Base-by-base conservation (phyloP, 768 basidiomycete species). In the Phylloporus arenicola region DNA sequence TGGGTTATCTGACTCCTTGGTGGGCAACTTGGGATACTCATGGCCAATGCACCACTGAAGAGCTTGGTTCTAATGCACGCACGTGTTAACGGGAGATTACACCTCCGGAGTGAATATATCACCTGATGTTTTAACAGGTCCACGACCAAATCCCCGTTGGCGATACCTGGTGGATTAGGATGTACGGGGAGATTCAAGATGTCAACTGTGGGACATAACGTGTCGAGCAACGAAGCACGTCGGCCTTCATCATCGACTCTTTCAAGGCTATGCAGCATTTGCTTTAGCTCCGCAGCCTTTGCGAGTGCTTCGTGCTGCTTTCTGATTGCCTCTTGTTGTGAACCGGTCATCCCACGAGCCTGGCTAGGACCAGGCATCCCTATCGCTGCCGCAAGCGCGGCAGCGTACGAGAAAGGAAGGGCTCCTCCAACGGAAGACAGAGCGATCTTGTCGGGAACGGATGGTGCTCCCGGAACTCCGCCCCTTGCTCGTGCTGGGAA, bases 111-210 rank as follows among this genome's bases (percentile, higher is more conserved):
- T 14, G 16, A 27, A 34, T 34, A 3, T 13, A 44, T 39, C 35
- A 86, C 90, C 75, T 95, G 92, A 59, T 94, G 93, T 53, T 80
- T 86, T 24, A 95, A 63, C 41, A 95, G 69, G 61, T 94, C 77
- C 16, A 88, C 84, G 17, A 73, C 72, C 46, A 95, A 63, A 20
- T 86, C 72, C 2, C 86, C 88, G 41, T 68, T 84, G 22, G 71
- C 74, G 20, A 79, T 73, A 3, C 90, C 78, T 1, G 92, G 90
- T 0, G 92, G 89, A 55, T 73, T 74, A 11, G 83, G 79, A 60
- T 91, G 82, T 6, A 77, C 59, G 1, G 91, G 89, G 22, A 94
- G 69, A 39, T 78, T 77, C 30, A 88, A 64, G 14, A 92, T 73
- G 64, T 95, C 92, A 25, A 83, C 81, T 6, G 72, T 75, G 8